Conservation (phyloP, 495 filamentous ascomycete species). For the Penicillium subrubescens region DNA sequence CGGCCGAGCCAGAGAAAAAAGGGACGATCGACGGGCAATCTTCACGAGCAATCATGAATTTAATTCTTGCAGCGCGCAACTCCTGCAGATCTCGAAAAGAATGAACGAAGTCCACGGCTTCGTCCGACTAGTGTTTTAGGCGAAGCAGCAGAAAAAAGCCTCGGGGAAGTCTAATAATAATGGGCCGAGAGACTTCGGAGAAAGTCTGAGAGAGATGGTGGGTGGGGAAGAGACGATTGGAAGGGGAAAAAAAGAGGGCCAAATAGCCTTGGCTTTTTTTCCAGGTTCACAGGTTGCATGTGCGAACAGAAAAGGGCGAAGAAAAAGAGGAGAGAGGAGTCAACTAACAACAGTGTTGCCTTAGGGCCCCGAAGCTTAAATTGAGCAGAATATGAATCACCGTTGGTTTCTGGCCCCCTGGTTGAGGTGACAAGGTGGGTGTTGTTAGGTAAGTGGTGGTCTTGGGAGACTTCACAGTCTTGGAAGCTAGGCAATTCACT, state of each 20-base stretch:
- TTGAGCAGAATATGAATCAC: constrained; percentile 15
- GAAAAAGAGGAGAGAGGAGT: not conserved
- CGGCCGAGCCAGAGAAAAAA: not conserved
- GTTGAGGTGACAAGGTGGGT: not conserved
- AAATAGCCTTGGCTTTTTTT: constrained; percentile 1
- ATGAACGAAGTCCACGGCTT: constrained; percentile 2
- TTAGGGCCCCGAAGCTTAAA: constrained; percentile 15
- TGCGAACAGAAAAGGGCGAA: not conserved
- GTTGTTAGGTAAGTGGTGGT: constrained; percentile 15
- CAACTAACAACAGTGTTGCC: not conserved
- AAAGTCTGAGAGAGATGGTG: not conserved
- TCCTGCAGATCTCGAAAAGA: constrained; percentile 8
- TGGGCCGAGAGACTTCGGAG: too few relatives aligned
- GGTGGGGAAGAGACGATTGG: not conserved
- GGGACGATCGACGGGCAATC: not conserved
- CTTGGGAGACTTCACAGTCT: not conserved
- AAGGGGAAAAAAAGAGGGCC: not conserved
- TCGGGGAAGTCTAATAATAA: constrained; percentile 2
- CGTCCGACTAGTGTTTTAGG: constrained; percentile 8
- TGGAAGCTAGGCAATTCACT: not conserved
- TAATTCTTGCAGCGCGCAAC: not conserved
- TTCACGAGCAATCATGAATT: constrained; percentile 7
- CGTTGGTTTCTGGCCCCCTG: not conserved
- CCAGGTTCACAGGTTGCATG: constrained; percentile 3
- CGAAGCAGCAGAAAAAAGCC: not conserved